These are phyloP conservation scores for Emericellopsis terricola DNA, from an alignment of 495 filamentous ascomycete genomes.

Conservation along the genomic window DNA sequence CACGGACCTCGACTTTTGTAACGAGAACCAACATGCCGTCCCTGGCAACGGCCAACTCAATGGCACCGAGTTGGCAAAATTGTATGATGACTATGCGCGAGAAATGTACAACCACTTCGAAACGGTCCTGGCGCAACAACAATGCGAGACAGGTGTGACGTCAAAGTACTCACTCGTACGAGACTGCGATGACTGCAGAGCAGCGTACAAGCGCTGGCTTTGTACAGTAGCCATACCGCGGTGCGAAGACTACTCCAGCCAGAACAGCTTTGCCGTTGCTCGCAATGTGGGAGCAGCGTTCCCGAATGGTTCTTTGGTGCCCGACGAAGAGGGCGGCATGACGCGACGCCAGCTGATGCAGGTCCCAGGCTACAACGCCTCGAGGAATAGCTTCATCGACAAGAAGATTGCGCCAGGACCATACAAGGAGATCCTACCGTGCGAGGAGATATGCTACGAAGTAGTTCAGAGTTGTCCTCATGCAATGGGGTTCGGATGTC, in stretches of 20 bases:
- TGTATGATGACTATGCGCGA: slow-evolving; percentile 51
- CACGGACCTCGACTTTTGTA: slow-evolving; percentile 69
- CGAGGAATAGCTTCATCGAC: slow-evolving; percentile 60
- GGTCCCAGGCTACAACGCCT: slow-evolving; percentile 23
- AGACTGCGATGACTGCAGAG: slow-evolving; percentile 55
- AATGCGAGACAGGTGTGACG: slow-evolving; percentile 53
- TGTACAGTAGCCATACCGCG: slow-evolving; percentile 85
- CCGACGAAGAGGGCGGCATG: slow-evolving; percentile 8
- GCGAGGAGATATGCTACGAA: slow-evolving; percentile 64
- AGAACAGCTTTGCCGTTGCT: slow-evolving; percentile 34
- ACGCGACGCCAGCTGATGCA: slow-evolving; percentile 8
- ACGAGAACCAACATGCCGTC: slow-evolving; percentile 75
- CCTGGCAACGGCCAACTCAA: slow-evolving; percentile 50
- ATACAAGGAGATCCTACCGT: slow-evolving; percentile 85
- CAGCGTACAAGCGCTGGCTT: slow-evolving; percentile 82
- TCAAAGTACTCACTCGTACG: slow-evolving; percentile 64
- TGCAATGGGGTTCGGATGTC: slow-evolving; percentile 63
- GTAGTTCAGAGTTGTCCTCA: slow-evolving; percentile 73
- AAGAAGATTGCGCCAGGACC: slow-evolving; percentile 56
- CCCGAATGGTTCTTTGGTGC: slow-evolving; percentile 37
- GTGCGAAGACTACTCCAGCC: slow-evolving; percentile 62
- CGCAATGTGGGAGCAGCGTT: slow-evolving; percentile 53
- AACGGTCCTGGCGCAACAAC: slow-evolving; percentile 64
- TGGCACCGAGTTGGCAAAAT: slow-evolving; percentile 30
- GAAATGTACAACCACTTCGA: slow-evolving; percentile 54